phyloP scores from a whole-genome alignment of 1,284 basidiomycete genomes.

The Sporisorium reilianum region DNA sequence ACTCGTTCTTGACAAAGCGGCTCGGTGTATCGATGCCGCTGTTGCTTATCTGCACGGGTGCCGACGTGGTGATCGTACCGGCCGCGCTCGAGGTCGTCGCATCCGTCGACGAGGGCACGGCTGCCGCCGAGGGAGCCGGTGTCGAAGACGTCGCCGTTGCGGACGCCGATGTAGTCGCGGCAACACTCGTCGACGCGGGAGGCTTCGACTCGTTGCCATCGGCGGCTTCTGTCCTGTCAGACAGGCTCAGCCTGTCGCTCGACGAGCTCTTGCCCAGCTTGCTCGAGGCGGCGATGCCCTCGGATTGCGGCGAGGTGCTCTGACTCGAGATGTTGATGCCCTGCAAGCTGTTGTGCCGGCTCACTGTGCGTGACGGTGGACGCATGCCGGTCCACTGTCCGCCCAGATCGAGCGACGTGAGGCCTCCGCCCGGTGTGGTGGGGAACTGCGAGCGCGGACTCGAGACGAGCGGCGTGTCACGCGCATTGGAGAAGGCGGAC shows the following conservation, averaged over 20 bases:
- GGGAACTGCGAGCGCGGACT: conserved; percentile 52
- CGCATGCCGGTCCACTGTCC: conserved; percentile 53
- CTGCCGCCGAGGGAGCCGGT: conserved; percentile 11
- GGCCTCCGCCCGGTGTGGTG: conserved; percentile 32
- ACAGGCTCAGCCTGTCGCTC: conserved; percentile 33
- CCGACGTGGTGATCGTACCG: conserved; percentile 21
- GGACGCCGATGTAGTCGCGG: conserved; percentile 13
- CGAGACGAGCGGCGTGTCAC: conserved; percentile 65
- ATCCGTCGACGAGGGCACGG: conserved; percentile 12
- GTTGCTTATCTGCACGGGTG: conserved; percentile 28
- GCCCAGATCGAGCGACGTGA: conserved; percentile 43
- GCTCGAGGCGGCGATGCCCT: conserved; percentile 21
- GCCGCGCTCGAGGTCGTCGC: conserved; percentile 5
- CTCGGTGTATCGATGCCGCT: conserved; percentile 49
- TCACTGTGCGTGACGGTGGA: conserved; percentile 42
- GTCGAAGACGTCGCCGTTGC: conserved; percentile 5
- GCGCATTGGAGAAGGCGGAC: conserved; percentile 67
- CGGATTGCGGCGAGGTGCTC: conserved; percentile 45
- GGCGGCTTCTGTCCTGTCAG: conserved; percentile 8
- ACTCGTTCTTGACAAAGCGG: conserved; percentile 52
- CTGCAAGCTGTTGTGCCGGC: conserved; percentile 53
- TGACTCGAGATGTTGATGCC: conserved; percentile 31
- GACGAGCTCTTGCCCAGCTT: conserved; percentile 38
- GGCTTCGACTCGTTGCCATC: conserved; percentile 17
- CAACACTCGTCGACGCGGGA: conserved; percentile 6